phyloP scores from a whole-genome alignment of 2,329 filamentous ascomycete species.

The Fusarium sp. region DNA sequence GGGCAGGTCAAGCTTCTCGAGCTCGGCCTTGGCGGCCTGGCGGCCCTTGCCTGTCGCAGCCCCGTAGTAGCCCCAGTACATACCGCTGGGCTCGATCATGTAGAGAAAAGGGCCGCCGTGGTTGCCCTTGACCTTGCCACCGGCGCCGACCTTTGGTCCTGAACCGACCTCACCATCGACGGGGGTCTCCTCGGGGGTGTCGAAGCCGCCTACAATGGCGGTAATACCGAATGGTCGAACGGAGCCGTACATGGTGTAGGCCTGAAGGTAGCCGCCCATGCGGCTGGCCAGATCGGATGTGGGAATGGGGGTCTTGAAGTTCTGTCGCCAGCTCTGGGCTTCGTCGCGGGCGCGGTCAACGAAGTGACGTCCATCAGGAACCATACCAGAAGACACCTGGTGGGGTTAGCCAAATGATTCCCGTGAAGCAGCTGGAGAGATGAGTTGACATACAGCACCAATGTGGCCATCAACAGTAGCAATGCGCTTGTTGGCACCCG shows the following conservation, averaged over 20 bases:
- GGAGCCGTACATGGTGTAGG: slow-evolving; percentile 96
- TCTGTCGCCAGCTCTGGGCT: slow-evolving; percentile 86
- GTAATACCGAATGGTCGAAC: slow-evolving; percentile 97
- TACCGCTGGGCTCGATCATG: slow-evolving; percentile 98
- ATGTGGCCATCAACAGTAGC: slow-evolving; percentile 92
- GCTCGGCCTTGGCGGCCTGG: slow-evolving; percentile 95
- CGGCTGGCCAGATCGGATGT: slow-evolving; percentile 87
- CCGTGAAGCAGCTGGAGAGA: not conserved
- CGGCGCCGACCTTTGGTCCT: slow-evolving; percentile 80
- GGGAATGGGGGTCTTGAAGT: slow-evolving; percentile 94
- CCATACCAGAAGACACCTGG: slow-evolving; percentile 87
- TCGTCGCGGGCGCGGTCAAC: slow-evolving; percentile 94
- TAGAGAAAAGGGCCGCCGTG: slow-evolving; percentile 93
- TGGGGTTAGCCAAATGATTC: slow-evolving; percentile 14
- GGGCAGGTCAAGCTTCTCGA: slow-evolving; percentile 94
- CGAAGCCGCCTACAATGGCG: slow-evolving; percentile 91
- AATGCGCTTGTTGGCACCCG: slow-evolving; percentile 96
- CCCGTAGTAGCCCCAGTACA: slow-evolving; percentile 99
- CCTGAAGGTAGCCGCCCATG: slow-evolving; percentile 96
- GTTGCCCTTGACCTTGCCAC: slow-evolving; percentile 78
- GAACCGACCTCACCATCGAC: slow-evolving; percentile 91
- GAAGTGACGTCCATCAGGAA: slow-evolving; percentile 95
- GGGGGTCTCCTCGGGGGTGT: slow-evolving; percentile 83
- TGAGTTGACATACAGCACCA: slow-evolving; percentile 76
- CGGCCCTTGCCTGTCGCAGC: slow-evolving; percentile 96